Conservation (phyloP, 495 filamentous ascomycete species). For the Daldinia vernicosa region DNA sequence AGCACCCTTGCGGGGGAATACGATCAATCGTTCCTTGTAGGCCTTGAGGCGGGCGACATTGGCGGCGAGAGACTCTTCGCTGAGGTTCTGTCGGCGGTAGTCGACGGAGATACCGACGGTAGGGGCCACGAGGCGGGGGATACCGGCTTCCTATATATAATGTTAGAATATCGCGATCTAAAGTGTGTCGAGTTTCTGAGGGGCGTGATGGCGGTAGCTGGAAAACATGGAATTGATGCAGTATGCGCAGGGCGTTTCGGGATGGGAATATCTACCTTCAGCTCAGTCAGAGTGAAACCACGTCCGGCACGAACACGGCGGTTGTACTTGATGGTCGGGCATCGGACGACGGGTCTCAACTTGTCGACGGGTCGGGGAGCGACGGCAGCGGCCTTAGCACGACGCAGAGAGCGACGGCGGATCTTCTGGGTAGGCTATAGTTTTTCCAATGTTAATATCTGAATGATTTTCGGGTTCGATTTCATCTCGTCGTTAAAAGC, state of each 20-base stretch:
- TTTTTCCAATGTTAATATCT: slow-evolving; percentile 49
- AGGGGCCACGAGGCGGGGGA: slow-evolving; percentile 90
- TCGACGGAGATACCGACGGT: slow-evolving; percentile 98
- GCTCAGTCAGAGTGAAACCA: slow-evolving; percentile 95
- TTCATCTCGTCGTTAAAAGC: background rate
- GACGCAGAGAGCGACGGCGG: slow-evolving; percentile 86
- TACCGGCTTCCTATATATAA: slow-evolving; percentile 82
- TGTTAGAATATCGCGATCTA: slow-evolving; percentile 39
- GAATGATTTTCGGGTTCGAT: slow-evolving; percentile 32
- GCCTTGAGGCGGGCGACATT: slow-evolving; percentile 97
- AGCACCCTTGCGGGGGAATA: slow-evolving; percentile 95
- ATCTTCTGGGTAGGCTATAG: slow-evolving; percentile 92
- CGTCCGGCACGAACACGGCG: slow-evolving; percentile 94
- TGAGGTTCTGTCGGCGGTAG: slow-evolving; percentile 94
- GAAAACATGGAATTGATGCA: background rate
- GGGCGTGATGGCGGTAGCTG: background rate
- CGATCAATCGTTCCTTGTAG: slow-evolving; percentile 92
- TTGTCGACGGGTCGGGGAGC: slow-evolving; percentile 97
- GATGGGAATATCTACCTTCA: slow-evolving; percentile 74
- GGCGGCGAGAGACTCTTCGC: slow-evolving; percentile 86
- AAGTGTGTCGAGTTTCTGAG: background rate
- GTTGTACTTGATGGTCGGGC: slow-evolving; percentile 95
- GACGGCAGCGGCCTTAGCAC: slow-evolving; percentile 89
- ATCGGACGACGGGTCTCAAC: slow-evolving; percentile 93
- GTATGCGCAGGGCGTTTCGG: background rate